Evolutionary conservation across 371 early-diverging fungal species (phyloP).

Genomic region (Thermomucor indicae-seudaticae): DNA sequence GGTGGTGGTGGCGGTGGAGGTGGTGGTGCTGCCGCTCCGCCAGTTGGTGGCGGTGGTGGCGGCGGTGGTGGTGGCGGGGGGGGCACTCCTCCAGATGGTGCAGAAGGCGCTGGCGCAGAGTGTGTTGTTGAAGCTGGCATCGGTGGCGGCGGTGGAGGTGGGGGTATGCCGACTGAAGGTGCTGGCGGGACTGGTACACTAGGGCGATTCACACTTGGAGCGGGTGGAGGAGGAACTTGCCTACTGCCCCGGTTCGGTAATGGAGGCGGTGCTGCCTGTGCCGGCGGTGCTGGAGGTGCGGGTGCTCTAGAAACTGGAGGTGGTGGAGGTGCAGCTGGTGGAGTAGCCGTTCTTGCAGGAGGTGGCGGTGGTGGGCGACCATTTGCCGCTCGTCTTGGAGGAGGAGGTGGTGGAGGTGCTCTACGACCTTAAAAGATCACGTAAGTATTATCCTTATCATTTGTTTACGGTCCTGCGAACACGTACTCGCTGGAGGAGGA

Average conservation of each 20-base stretch:
- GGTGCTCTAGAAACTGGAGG: constrained; percentile 12
- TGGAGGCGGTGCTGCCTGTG: not conserved
- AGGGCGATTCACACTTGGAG: constrained; percentile 3
- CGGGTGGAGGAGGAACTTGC: constrained; percentile 6
- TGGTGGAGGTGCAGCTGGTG: constrained; percentile 2
- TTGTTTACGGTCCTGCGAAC: not conserved
- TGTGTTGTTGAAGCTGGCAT: constrained; percentile 12
- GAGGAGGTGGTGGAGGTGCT: constrained; percentile 18
- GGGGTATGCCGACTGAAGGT: constrained; percentile 7
- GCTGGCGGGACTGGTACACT: constrained; percentile 14
- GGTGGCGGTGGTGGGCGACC: constrained; percentile 6
- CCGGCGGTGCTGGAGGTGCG: constrained; percentile 12
- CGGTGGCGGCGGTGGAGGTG: constrained; percentile 12
- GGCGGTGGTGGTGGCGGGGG: constrained; percentile 11
- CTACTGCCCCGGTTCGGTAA: not conserved
- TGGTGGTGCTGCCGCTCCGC: constrained; percentile 18
- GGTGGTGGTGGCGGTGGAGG: constrained; percentile 27
- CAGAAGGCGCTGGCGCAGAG: constrained; percentile 15
- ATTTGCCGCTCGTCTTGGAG: constrained; percentile 6
- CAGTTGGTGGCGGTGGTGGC: not conserved
- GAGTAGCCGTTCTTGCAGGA: constrained; percentile 4
- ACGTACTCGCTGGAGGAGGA: constrained; percentile 17
- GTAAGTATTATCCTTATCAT: not conserved
- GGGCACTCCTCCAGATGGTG: constrained; percentile 6
- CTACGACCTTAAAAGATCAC: constrained; percentile 10